Evolutionary conservation across 2,329 filamentous ascomycete genomes (phyloP), one percentile per base, ranked within the genome.

Genomic region (Coleophoma cylindrospora): DNA sequence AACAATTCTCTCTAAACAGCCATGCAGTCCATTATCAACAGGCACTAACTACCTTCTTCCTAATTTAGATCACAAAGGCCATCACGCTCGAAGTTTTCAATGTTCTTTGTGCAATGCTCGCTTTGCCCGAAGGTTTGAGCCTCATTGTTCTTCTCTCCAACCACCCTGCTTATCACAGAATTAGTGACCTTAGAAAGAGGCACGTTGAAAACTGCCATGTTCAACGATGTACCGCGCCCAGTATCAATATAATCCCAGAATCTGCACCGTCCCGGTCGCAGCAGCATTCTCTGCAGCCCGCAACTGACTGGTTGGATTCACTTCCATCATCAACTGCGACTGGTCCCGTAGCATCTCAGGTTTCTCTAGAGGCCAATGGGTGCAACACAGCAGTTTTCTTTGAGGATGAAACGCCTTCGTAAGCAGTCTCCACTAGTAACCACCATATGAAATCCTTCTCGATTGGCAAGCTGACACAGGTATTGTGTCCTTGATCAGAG

Each of bases 201-300:
- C 49, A 50, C 37, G 33, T 50, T 27, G 49, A 50, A n/a, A 50
- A 50, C 12, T 50, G 49, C 34, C 49, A 50, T 33, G 32, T 37
- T 17, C 41, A 40, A 33, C 15, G 40, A 14, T 45, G 14, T 41
- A 10, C 43, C 21, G 19, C 27, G 10, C 43, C 49, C n/a, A 50
- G 43, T 34, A 12, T 13, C 6, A 11, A 8, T 2, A 3, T 17
- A 9, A 34, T n/a, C 11, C 14, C 32, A 34, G 22, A 50, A 40
- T 32, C 27, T 27, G 17, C n/a, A n/a, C 17, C 7, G 13, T 34
- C 12, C 21, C 36, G 3, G 11, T 17, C 14, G 7, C 38, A 8
- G 19, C 37, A 36, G 34, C 22, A 34, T 36, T 38, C 13, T 41
- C 41, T 33, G 36, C 49, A 38, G 9, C 41, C 41, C 27, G 38